phyloP scores from a whole-genome alignment of 2,329 filamentous ascomycete species.

The Epichloe amarillans region DNA sequence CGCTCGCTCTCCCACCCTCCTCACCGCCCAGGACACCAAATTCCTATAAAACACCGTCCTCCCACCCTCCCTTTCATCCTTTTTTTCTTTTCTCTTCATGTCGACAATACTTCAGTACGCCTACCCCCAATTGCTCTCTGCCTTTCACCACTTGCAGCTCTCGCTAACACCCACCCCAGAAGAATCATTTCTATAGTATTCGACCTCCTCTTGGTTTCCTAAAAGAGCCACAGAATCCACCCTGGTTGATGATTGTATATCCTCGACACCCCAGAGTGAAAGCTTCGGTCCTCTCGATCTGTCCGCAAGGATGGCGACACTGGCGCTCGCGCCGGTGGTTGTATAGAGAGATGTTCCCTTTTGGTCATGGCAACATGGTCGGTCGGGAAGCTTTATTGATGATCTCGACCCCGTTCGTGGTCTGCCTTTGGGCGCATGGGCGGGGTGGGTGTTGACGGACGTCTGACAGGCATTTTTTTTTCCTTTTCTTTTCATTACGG shows the following conservation, averaged over 20 bases:
- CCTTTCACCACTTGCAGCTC: neutral
- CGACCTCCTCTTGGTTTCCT: conserved; percentile 83
- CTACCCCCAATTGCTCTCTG: conserved; percentile 18
- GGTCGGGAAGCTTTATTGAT: conserved; percentile 40
- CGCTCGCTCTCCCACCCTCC: neutral
- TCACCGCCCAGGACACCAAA: conserved; percentile 2
- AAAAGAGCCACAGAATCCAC: conserved; percentile 88
- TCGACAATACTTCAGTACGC: conserved; percentile 49
- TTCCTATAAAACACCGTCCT: conserved; percentile 27
- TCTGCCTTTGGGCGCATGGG: conserved; percentile 65
- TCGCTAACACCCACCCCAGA: conserved; percentile 22
- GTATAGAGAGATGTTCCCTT: conserved; percentile 57
- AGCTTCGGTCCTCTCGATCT: conserved; percentile 44
- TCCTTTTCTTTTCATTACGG: conserved; percentile 42
- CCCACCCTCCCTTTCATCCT: conserved; percentile 19
- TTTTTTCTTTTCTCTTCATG: conserved; percentile 39
- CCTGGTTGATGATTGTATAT: conserved; percentile 87
- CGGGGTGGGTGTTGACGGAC: conserved; percentile 75
- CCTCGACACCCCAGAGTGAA: conserved; percentile 87
- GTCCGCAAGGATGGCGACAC: conserved; percentile 48
- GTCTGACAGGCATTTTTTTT: conserved; percentile 67
- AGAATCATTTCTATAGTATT: conserved; percentile 99
- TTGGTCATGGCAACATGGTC: conserved; percentile 4
- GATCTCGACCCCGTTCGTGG: conserved; percentile 70
- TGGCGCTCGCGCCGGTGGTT: conserved; percentile 20